Conservation (phyloP, 2,329 filamentous ascomycete species). For the Kalaharituber pfeilii region DNA sequence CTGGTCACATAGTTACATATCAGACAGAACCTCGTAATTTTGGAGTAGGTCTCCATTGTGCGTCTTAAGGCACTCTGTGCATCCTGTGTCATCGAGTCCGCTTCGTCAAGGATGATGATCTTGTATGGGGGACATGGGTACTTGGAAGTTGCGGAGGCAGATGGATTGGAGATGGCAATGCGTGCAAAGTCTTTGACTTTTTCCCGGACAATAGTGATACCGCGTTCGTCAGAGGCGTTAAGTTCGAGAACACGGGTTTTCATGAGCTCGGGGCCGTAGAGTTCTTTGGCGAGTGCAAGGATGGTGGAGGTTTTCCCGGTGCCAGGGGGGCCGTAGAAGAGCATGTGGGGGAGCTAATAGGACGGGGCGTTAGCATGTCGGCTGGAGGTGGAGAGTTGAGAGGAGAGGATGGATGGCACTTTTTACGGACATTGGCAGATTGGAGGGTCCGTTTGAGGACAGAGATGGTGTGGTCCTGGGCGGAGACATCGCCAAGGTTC, state of each 20-base stretch:
- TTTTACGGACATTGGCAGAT: constrained; percentile 69
- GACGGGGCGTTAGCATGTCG: constrained; percentile 3
- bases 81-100: constrained; percentile 97
- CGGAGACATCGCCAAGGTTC: constrained; percentile 81
- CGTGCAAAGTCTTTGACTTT: constrained; percentile 98
- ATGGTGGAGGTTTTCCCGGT: constrained; percentile 98
- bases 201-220: constrained; percentile 88
- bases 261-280: constrained; percentile 89
- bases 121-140: constrained; percentile 97
- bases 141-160: constrained; percentile 44
- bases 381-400: constrained; percentile 2
- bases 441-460: constrained; percentile 84
- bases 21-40: constrained; percentile 90
- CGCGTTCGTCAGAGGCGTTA: constrained; percentile 96
- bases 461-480: constrained; percentile 91
- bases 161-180: constrained; percentile 74
- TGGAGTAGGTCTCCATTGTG: constrained; percentile 96
- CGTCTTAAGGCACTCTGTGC: constrained; percentile 80
- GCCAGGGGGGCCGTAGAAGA: constrained; percentile 94
- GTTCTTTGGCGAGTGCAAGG: constrained; percentile 87
- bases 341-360: constrained; percentile 77
- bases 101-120: constrained; percentile 95
- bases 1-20: constrained; percentile 98
- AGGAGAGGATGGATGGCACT: neutral
- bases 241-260: constrained; percentile 92